phyloP scores from a whole-genome alignment of 306 rosid genomes.

The Citrullus colocynthis region DNA sequence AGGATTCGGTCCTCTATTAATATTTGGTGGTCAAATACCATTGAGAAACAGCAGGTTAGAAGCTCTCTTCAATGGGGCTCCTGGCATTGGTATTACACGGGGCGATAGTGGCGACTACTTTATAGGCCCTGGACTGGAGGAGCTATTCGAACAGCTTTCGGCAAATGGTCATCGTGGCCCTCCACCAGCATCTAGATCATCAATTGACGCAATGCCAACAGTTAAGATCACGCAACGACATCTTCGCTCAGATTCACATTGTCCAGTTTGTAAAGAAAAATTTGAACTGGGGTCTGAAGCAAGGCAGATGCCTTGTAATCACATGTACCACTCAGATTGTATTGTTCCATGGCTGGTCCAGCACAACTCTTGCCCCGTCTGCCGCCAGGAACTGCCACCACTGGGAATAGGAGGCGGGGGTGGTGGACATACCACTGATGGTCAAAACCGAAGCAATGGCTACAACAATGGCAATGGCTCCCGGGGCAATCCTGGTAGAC shows the following conservation, averaged over 20 bases:
- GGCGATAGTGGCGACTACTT: slow-evolving; percentile 11
- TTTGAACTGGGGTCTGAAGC: slow-evolving; percentile 15
- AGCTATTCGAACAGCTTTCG: slow-evolving; percentile 12
- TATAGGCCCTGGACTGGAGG: slow-evolving; percentile 15
- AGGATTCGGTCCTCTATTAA: slow-evolving; percentile 7
- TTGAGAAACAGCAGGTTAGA: slow-evolving; percentile 10
- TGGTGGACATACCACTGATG: background rate
- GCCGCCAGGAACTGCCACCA: slow-evolving; percentile 15
- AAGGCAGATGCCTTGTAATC: slow-evolving; percentile 14
- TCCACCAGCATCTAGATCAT: slow-evolving; percentile 12
- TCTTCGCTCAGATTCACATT: slow-evolving; percentile 15
- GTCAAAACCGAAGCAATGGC: background rate
- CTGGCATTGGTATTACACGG: slow-evolving; percentile 9
- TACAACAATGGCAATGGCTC: background rate
- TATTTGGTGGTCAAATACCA: slow-evolving; percentile 14
- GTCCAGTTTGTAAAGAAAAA: slow-evolving; percentile 16
- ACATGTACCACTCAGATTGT: slow-evolving; percentile 16
- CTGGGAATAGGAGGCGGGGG: background rate
- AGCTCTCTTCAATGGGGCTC: slow-evolving; percentile 11
- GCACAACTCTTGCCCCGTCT: slow-evolving; percentile 16
- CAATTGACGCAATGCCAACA: slow-evolving; percentile 10
- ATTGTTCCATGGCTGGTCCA: slow-evolving; percentile 15
- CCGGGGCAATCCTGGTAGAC: slow-evolving; percentile 6
- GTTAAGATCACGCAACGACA: slow-evolving; percentile 13
- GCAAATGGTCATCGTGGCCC: slow-evolving; percentile 10